Base-by-base conservation (phyloP, 78 protist species). In the Dictyostelium citrinum region DNA sequence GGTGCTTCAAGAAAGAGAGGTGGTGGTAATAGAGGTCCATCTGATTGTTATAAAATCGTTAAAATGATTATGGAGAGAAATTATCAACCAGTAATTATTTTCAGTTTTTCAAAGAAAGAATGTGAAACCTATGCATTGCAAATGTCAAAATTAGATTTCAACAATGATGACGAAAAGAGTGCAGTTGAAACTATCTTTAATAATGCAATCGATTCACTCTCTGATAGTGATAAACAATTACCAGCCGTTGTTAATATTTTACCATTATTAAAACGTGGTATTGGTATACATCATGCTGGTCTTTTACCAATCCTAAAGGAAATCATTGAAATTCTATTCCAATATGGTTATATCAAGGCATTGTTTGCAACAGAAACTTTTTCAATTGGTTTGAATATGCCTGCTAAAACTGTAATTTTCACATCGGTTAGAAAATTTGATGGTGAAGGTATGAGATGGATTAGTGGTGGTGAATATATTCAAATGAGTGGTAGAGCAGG, bases 371-470 rank as follows among this genome's bases (percentile, higher is more conserved):
- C 99, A 1, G 99, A 98, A 91, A 99, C 99, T 17, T 98, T 99
- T 16, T 99, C 99, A 9, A 98, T 99, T 98, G 99, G 99, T 5
- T 94, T 99, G 31, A 99, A 99, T 90, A 97, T 99, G 99, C 99
- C 99, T 16, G 99, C 99, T 16, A 77, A 94, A 35, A 91, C 98
- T 11, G 99, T 99, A 16, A 98, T 99, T 31, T 99, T 98, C 82
- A 95, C 90, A 5, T 22, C 72, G 39, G 49, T 95, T 49, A 51
- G 95, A 45, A 99, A 99, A 91, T 95, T 77, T 71, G 99, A 98
- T 75, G 99, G 99, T 45, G 61, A 49, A 1, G 49, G 49, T 7
- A 41, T 31, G 27, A 41, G 98, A 24, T 78, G 95, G 90, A 81
- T 98, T 8, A 41, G 27, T 9, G 95, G 98, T 46, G 99, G 99